Evolutionary conservation across 148 eudicot species (phyloP), one percentile per base, ranked within the genome.

Genomic region (Camellia japonica): DNA sequence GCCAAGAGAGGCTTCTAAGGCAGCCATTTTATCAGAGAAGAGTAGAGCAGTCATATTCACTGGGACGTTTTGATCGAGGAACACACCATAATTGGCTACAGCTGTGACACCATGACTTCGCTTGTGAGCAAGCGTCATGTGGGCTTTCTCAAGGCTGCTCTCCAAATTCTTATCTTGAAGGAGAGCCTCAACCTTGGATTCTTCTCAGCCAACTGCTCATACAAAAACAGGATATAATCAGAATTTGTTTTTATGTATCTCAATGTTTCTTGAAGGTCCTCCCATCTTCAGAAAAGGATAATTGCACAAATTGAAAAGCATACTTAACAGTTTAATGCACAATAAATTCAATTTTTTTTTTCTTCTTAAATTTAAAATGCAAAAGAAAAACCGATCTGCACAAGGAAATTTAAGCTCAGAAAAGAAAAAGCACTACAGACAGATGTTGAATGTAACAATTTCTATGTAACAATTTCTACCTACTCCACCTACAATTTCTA

Each of bases 61-160:
- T 0, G 92, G 93, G 71, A 93, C 97, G 44, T 84, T 80, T 41
- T 85, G 88, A 83, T 90, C 78, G 47, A 92, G 67, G 81, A 81
- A 84, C 54, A 86, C 83, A 52, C 91, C 97, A 75, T 90, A 96
- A 60, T 79, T 93, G 5, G 98, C 97, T 73, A 96, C 89, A 44
- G 97, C 93, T 62, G 88, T 81, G n/a, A 96, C 98, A 68, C 99
- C 98, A 56, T 96, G 98, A 69, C 89, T 86, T 83, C 87, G 88
- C 89, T 96, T 96, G 82, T 96, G 99, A 69, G 99, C 99, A 49
- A 96, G 97, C 3, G 99, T 96, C 69, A 96, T 76, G 79, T 96
- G 99, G 42, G 93, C 93, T 74, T 81, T 92, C 19, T n/a, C 68
- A 42, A 96, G 86, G 63, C 75, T 87, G 78, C 76, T 86, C 69